phyloP scores from a whole-genome alignment of 257 asterid species.

The Nicotiana undulata region DNA sequence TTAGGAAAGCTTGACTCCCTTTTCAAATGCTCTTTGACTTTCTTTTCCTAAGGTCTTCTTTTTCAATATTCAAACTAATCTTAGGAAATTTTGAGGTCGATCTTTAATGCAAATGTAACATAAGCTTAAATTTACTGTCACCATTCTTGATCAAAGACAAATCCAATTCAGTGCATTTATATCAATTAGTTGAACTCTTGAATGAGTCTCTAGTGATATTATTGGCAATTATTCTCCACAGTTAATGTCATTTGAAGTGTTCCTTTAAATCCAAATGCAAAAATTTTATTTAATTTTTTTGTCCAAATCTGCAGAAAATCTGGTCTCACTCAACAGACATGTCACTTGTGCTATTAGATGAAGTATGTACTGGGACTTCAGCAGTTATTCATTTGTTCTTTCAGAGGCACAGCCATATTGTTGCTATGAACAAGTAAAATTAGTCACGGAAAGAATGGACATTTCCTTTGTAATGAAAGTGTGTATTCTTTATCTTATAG shows the following conservation, averaged over 20 bases:
- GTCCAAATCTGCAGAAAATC: slow-evolving; percentile 63
- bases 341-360: slow-evolving; percentile 88
- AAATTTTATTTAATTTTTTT: slow-evolving; percentile 10
- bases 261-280: slow-evolving; percentile 7
- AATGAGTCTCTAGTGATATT: background rate
- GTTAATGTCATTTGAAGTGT: slow-evolving; percentile 7
- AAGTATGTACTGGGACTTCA: slow-evolving; percentile 40
- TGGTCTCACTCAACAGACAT: slow-evolving; percentile 58
- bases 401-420: background rate
- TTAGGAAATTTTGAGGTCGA: background rate
- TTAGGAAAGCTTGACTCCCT: background rate
- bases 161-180: background rate
- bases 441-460: background rate
- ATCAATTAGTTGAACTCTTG: background rate
- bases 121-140: background rate
- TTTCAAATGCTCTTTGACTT: background rate
- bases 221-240: background rate
- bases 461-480: background rate
- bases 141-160: background rate
- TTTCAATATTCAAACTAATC: background rate
- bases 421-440: background rate
- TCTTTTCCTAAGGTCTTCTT: background rate
- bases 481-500: slow-evolving; percentile 26
- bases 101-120: background rate
- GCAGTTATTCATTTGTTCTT: slow-evolving; percentile 3